Evolutionary conservation across 2,329 filamentous ascomycete genomes (phyloP).

Genomic region (Scedosporium dehoogii): DNA sequence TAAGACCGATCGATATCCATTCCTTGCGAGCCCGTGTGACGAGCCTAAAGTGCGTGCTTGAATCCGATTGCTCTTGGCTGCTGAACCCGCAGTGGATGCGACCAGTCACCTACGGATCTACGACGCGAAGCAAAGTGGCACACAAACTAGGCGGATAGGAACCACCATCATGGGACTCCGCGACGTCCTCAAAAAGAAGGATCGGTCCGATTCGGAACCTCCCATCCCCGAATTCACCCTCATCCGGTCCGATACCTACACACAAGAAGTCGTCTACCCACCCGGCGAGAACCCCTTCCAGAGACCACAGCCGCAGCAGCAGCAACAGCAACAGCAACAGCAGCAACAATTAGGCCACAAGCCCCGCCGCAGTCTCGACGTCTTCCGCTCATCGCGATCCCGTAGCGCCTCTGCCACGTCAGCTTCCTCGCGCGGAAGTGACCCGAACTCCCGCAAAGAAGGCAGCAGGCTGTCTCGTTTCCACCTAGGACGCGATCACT

Average conservation of each 20-base stretch:
- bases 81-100: neutral
- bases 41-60: too few species aligned
- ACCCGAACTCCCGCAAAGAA: slow-evolving; percentile 12
- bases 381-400: slow-evolving; percentile 35
- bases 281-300: slow-evolving; percentile 30
- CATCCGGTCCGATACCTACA: slow-evolving; percentile 72
- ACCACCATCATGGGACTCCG: slow-evolving; percentile 41
- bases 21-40: too few species aligned
- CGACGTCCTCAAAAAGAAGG: slow-evolving; percentile 45
- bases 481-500: slow-evolving; percentile 49
- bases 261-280: slow-evolving; percentile 68
- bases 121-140: neutral
- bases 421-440: slow-evolving; percentile 21
- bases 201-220: slow-evolving; percentile 25
- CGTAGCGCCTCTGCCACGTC: slow-evolving; percentile 39
- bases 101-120: neutral
- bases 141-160: neutral
- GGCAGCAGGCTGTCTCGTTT: slow-evolving; percentile 55
- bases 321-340: slow-evolving; percentile 5
- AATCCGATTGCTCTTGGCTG: neutral
- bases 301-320: slow-evolving; percentile 16
- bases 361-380: slow-evolving; percentile 32
- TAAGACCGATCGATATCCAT: too few species aligned
- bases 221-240: slow-evolving; percentile 69
- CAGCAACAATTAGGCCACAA: slow-evolving; percentile 16